Conservation (phyloP, 192 early-diverging fungal species). For the Obelidium mucronatum region DNA sequence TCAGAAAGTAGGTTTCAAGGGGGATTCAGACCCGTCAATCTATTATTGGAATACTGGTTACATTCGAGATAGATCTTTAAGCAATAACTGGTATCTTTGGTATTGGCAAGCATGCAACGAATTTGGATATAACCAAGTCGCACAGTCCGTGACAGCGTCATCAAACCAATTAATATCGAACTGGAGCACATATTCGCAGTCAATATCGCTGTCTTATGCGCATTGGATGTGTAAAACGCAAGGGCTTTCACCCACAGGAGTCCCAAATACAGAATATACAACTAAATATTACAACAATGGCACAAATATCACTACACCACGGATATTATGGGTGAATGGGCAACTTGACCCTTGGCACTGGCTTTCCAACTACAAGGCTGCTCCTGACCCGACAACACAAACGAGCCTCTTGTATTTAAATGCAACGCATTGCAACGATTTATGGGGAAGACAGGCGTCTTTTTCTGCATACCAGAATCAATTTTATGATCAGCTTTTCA, state of each 20-base stretch:
- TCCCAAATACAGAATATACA: not conserved
- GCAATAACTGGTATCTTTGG: slow-evolving; percentile 11
- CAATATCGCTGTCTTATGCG: not conserved
- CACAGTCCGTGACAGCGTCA: not conserved
- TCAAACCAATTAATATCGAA: not conserved
- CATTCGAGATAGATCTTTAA: not conserved
- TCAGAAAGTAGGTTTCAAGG: not conserved
- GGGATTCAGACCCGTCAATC: not conserved
- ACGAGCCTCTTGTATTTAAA: slow-evolving; percentile 13
- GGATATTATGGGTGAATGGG: slow-evolving; percentile 29
- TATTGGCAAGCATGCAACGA: slow-evolving; percentile 24
- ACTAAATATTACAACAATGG: slow-evolving; percentile 4
- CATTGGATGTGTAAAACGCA: not conserved
- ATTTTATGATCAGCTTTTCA: slow-evolving; percentile 8
- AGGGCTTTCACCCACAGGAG: not conserved
- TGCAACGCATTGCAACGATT: slow-evolving; percentile 30
- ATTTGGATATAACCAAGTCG: slow-evolving; percentile 22
- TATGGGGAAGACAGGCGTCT: not conserved
- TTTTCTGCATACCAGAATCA: not conserved
- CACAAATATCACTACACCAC: not conserved
- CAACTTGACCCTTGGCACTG: slow-evolving; percentile 29
- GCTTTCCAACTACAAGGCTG: slow-evolving; percentile 22
- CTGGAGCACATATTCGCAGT: slow-evolving; percentile 28
- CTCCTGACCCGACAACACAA: slow-evolving; percentile 5
- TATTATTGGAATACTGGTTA: not conserved